Base-by-base conservation (phyloP, 2,329 filamentous ascomycete species). In the Nemania sp. region DNA sequence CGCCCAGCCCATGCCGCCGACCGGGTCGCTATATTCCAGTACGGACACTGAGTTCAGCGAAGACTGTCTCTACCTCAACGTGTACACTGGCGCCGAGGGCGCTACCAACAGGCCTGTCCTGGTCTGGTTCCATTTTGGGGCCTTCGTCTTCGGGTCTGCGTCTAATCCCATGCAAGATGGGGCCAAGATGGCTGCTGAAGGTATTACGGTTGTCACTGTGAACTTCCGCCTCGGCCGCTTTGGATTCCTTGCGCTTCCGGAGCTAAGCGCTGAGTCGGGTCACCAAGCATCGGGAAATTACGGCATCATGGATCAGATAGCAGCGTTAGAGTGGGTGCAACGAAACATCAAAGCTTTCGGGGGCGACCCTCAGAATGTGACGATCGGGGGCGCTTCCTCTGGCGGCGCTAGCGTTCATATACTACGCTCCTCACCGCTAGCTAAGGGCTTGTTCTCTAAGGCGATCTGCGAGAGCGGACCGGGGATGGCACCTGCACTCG, bases 121-220 rank as follows among this genome's bases (percentile, higher is more conserved):
- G 6, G 67, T 67, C 6, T 69, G 67, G 67, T 57, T 67, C 27
- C 67, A 69, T 59, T 69, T 63, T 18, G 67, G 64, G 5, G 67
- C 64, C n/a, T 69, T 69, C 20, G 63, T 69, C 24, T 67, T 69
- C 35, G 67, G 63, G 20, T 64, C 67, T 3, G 67, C 24, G 5
- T 18, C 67, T 4, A 56, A 63, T 22, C 67, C 67, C 5, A 60
- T 69, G 67, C 51, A 64, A 43, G 55, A 69, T 47, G 67, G 67
- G 27, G n/a, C 32, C 0, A 63, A 56, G 11, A 20, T 69, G 0
- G 67, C 64, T 8, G 60, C 53, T 1, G 41, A 64, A 15, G 64
- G 64, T 5, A 61, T 69, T 8, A 69, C 64, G 5, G 64, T 69
- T 22, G 63, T 69, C n/a, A 69, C 67, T 8, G 67, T 69, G 20